phyloP scores from a whole-genome alignment of 2,329 filamentous ascomycete genomes.

The Thielaviopsis cerberus region DNA sequence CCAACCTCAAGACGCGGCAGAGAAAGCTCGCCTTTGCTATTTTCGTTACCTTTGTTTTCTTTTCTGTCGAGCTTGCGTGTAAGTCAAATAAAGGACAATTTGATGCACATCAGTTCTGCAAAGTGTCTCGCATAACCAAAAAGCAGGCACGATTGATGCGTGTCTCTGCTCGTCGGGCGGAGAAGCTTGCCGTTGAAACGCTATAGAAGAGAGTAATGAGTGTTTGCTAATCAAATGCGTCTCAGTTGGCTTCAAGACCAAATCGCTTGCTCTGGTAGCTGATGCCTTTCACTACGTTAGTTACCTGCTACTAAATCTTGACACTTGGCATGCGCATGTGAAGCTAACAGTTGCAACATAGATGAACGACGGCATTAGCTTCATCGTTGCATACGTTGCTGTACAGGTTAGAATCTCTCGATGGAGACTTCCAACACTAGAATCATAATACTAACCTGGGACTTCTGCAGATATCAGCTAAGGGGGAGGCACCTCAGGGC shows the following conservation, averaged over 20 bases:
- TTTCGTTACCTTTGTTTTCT: slow-evolving; percentile 31
- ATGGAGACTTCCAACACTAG: slow-evolving; percentile 7
- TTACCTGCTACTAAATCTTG: neutral
- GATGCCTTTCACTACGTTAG: slow-evolving; percentile 64
- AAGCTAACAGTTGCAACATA: slow-evolving; percentile 18
- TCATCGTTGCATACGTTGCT: slow-evolving; percentile 46
- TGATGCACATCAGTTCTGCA: neutral
- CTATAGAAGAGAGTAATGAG: neutral
- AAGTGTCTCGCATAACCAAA: neutral
- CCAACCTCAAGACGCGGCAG: slow-evolving; percentile 17
- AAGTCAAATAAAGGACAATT: slow-evolving; percentile 10
- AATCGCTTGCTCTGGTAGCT: slow-evolving; percentile 52
- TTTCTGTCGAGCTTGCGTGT: slow-evolving; percentile 33
- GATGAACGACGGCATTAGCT: slow-evolving; percentile 54
- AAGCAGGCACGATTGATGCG: neutral
- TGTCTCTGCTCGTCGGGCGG: neutral
- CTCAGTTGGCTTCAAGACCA: slow-evolving; percentile 48
- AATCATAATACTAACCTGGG: neutral
- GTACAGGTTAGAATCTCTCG: slow-evolving; percentile 30
- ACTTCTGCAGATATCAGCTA: slow-evolving; percentile 34
- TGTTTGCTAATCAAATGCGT: slow-evolving; percentile 5
- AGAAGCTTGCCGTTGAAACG: neutral
- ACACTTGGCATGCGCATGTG: neutral
- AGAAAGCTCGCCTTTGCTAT: slow-evolving; percentile 30
- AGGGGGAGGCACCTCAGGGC: slow-evolving; percentile 32